A percentile compares a stretch with the other conserved stretches of the same genome.
These are phyloP conservation scores for Pythium monospermum DNA, from an alignment of 352 stramenopile genomes.

Conservation along the genomic window DNA sequence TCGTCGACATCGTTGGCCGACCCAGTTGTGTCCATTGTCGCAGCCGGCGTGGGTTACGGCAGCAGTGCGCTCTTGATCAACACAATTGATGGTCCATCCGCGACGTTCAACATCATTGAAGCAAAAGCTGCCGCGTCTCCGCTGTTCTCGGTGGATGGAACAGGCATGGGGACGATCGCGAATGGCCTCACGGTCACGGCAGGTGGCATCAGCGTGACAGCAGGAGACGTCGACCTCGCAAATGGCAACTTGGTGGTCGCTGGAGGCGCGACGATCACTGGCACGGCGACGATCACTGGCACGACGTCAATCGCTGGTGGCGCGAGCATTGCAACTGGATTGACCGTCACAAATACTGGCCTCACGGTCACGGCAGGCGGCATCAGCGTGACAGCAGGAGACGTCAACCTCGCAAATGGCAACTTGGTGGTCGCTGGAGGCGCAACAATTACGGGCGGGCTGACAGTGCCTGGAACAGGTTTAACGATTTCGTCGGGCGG, in stretches of 20 bases:
- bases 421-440: conserved; percentile 21
- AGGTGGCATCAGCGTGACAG: conserved; percentile 23
- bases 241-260: not conserved
- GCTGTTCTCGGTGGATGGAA: conserved; percentile 28
- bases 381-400: not conserved
- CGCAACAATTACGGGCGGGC: conserved; percentile 15
- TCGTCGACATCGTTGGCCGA: not conserved
- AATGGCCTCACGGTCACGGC: conserved; percentile 25
- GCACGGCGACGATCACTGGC: not conserved
- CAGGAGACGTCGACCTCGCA: not conserved
- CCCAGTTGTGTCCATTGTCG: not conserved
- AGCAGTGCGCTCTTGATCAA: not conserved
- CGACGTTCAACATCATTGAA: conserved; percentile 22
- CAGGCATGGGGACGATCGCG: conserved; percentile 31
- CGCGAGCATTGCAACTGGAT: not conserved
- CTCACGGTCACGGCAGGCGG: not conserved
- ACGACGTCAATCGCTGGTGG: conserved; percentile 1
- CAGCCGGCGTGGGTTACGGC: not conserved
- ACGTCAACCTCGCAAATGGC: conserved; percentile 14
- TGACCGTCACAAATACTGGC: not conserved
- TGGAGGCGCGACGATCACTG: conserved; percentile 17
- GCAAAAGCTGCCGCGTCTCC: not conserved
- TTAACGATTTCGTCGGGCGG: too few species aligned
- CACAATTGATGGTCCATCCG: not conserved
- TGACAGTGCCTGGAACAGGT: too few species aligned